These are phyloP conservation scores for Moesziomyces globuligerus DNA, from an alignment of 1,284 basidiomycete species.

Conservation along the genomic window DNA sequence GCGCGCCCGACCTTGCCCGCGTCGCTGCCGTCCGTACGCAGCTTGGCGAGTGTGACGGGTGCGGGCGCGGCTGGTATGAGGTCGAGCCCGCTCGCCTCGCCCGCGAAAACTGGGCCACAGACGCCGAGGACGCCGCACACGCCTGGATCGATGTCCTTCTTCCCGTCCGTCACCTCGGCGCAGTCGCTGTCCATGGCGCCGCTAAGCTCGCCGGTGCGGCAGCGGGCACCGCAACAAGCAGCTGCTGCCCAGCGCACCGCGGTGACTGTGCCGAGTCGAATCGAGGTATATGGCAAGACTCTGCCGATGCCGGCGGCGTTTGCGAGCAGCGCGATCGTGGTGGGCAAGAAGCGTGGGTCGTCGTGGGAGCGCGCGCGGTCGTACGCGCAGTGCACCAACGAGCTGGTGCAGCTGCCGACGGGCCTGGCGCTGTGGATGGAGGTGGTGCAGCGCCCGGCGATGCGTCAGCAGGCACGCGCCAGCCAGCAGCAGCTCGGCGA, in stretches of 20 bases:
- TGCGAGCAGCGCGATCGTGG: conserved; percentile 38
- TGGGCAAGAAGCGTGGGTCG: conserved; percentile 43
- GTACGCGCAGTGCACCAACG: conserved; percentile 58
- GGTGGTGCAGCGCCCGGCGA: conserved; percentile 42
- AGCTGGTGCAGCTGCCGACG: conserved; percentile 45
- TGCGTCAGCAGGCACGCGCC: conserved; percentile 35
- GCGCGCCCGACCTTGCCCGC: conserved; percentile 11
- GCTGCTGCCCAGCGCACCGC: conserved; percentile 4
- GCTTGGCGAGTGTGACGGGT: conserved; percentile 26
- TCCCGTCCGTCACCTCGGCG: conserved; percentile 5
- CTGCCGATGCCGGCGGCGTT: conserved; percentile 52
- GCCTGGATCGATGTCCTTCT: conserved; percentile 1
- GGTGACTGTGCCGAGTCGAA: conserved; percentile 10
- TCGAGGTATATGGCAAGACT: conserved; percentile 55
- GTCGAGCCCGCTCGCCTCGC: conserved; percentile 17
- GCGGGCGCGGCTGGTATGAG: conserved; percentile 2
- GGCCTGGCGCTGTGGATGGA: conserved; percentile 56
- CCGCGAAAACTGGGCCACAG: conserved; percentile 5
- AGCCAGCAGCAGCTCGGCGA: conserved; percentile 8
- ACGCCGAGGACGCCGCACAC: conserved; percentile 11
- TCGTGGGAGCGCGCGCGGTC: conserved; percentile 56
- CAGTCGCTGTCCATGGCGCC: conserved; percentile 21
- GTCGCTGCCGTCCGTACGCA: conserved; percentile 24
- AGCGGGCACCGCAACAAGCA: conserved; percentile 9
- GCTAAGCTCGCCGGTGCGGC: conserved; percentile 17